Evolutionary conservation across 441 rosid genomes (phyloP).

Genomic region (Heliophila coronopifolia): DNA sequence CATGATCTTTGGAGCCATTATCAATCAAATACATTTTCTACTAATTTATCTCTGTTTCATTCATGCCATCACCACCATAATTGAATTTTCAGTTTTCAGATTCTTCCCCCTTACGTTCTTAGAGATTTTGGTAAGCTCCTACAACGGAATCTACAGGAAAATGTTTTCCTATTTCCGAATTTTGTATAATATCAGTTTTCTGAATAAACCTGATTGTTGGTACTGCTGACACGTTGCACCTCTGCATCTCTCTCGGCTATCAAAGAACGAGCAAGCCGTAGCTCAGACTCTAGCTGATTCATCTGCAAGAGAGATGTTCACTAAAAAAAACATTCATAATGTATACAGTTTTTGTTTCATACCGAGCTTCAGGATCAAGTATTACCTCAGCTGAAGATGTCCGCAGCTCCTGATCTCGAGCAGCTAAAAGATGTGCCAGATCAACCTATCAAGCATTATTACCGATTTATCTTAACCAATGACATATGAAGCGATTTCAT

Average conservation of each 20-base stretch:
- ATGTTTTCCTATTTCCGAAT: no score
- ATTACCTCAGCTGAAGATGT: constrained; percentile 89
- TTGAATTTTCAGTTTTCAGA: no score
- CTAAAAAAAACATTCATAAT: neutral
- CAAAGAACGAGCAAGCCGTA: constrained; percentile 80
- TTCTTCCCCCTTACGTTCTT: no score
- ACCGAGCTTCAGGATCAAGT: constrained; percentile 6
- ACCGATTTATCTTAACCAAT: neutral
- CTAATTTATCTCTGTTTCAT: no score
- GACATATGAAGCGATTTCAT: neutral
- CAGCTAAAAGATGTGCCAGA: constrained; percentile 87
- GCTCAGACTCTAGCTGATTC: constrained; percentile 85
- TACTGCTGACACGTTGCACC: constrained; percentile 58
- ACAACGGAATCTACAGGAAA: no score
- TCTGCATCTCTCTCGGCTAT: constrained; percentile 88
- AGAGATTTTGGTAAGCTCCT: no score
- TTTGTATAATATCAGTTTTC: neutral
- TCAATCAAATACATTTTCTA: no score
- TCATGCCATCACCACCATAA: no score
- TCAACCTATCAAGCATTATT: constrained; percentile 52
- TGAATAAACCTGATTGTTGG: constrained; percentile 63
- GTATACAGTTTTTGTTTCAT: neutral
- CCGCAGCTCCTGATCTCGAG: constrained; percentile 91
- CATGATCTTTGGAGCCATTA: no score
- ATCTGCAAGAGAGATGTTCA: constrained; percentile 38